Evolutionary conservation across 1,284 basidiomycete genomes (phyloP), one percentile per base, ranked within the genome.

Genomic region (Apiotrichum brassicae): DNA sequence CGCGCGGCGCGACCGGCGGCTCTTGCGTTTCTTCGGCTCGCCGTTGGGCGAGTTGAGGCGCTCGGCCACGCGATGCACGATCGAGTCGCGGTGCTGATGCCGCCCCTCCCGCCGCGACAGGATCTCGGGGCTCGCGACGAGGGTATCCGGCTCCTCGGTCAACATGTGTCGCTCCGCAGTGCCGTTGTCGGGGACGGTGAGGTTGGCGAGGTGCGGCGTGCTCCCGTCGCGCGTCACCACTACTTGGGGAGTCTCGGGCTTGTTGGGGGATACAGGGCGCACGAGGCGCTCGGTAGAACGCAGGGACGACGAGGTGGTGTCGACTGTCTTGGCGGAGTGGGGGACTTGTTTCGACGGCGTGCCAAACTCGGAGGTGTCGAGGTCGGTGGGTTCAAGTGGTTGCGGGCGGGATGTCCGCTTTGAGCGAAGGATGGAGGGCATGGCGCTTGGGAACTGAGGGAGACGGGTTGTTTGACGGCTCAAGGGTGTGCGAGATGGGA

Each of bases 11-110:
- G 56, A 55, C 18, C 61, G 61, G 22, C 46, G 49, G 25, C 54
- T 56, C 34, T 46, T 52, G n/a, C n/a, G n/a, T 26, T 50, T 49
- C 37, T 47, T 52, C 22, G 47, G 49, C 13, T 52, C 51, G 24
- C 35, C 32, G 14, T n/a, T 30, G 4, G 56, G 45, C 5, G 42
- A 53, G 20, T 45, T 44, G 6, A 54, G 45, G 13, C 48, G 47
- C 18, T 53, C 53, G 1, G 57, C 52, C 3, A 61, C 53, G 6
- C 59, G 49, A 20, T 59, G 48, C 13, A 62, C 59, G 2, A 64
- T 51, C 0, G 63, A 64, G 6, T 59, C 62, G 16, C 51, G 44
- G 11, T 58, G 54, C 4, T 51, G 49, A 16, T 44, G 49, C 7
- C 46, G 32, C 1, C 36, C 39, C 43, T 46, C 34, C 49, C 54